These are phyloP conservation scores for Suillus lakei DNA, from an alignment of 768 basidiomycete species.

Conservation along the genomic window DNA sequence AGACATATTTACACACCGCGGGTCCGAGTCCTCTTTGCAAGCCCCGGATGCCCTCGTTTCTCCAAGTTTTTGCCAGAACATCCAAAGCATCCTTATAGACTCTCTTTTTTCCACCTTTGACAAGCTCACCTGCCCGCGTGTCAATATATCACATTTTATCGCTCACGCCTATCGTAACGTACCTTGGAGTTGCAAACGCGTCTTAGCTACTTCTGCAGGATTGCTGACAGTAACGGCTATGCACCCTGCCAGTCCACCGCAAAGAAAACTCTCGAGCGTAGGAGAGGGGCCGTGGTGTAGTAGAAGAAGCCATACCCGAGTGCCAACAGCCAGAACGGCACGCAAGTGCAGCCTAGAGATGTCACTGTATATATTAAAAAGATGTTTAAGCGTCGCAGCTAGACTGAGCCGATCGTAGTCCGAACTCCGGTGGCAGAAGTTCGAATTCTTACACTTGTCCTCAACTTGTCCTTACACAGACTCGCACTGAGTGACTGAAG, in stretches of 20 bases:
- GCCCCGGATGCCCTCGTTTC: slow-evolving; percentile 88
- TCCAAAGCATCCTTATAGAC: slow-evolving; percentile 91
- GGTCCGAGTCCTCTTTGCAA: slow-evolving; percentile 90
- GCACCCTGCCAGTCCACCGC: slow-evolving; percentile 91
- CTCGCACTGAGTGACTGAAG: neutral
- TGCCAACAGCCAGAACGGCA: neutral
- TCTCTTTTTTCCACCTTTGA: slow-evolving; percentile 67
- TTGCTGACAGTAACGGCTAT: slow-evolving; percentile 88
- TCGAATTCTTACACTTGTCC: neutral
- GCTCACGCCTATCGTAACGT: neutral
- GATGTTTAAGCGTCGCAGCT: neutral
- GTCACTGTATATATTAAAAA: neutral
- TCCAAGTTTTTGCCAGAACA: slow-evolving; percentile 86
- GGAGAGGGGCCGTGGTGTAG: slow-evolving; percentile 52
- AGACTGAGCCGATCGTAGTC: neutral
- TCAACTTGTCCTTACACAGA: neutral
- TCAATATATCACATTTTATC: too few species aligned
- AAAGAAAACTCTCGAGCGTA: slow-evolving; percentile 81
- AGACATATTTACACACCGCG: slow-evolving; percentile 59
- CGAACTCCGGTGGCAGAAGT: neutral
- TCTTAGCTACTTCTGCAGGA: slow-evolving; percentile 82
- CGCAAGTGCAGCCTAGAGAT: neutral
- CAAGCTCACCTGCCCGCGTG: slow-evolving; percentile 63
- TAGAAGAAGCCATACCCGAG: neutral
- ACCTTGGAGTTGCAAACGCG: slow-evolving; percentile 90